Percentiles rank a stretch among this genome's conserved stretches.
These are phyloP conservation scores for Aurantiochytrium sp. DNA, from an alignment of 108 stramenopile genomes.

Conservation along the genomic window DNA sequence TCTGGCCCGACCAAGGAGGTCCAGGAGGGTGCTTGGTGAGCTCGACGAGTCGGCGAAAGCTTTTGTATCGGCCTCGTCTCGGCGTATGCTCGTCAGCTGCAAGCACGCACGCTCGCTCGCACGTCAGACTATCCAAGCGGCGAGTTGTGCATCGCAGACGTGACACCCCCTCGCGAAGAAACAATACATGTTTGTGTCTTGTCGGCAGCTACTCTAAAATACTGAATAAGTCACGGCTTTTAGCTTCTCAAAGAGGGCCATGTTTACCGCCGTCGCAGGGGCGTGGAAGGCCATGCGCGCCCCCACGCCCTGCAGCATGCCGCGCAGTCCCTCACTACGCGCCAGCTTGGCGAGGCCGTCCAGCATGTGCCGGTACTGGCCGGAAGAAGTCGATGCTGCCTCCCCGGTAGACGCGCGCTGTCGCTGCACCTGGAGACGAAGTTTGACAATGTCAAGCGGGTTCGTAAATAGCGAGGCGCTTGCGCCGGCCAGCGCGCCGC, in stretches of 20 bases:
- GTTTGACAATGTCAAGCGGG: conserved; percentile 93
- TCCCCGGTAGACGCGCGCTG: conserved; percentile 14
- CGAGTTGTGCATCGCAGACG: no score
- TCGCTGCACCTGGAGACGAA: conserved; percentile 82
- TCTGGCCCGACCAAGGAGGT: not conserved
- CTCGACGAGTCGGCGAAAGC: no score
- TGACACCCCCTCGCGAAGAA: no score
- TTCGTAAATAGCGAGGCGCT: conserved; percentile 86
- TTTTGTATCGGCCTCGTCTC: no score
- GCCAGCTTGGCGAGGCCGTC: conserved; percentile 67
- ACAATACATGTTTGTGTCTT: no score
- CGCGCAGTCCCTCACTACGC: conserved; percentile 64
- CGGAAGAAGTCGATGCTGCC: not conserved
- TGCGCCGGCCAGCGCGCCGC: conserved; percentile 78
- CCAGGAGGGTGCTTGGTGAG: not conserved
- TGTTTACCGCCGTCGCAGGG: conserved; percentile 85
- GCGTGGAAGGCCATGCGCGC: conserved; percentile 85
- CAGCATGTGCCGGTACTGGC: conserved; percentile 58
- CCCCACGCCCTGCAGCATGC: conserved; percentile 85
- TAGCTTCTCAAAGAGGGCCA: conserved; percentile 80
- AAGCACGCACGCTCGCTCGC: no score
- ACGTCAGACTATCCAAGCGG: no score
- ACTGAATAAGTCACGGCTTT: not conserved
- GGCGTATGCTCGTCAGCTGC: no score
- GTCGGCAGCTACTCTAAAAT: no score